phyloP scores from a whole-genome alignment of 768 basidiomycete species.

The Mycena metata region DNA sequence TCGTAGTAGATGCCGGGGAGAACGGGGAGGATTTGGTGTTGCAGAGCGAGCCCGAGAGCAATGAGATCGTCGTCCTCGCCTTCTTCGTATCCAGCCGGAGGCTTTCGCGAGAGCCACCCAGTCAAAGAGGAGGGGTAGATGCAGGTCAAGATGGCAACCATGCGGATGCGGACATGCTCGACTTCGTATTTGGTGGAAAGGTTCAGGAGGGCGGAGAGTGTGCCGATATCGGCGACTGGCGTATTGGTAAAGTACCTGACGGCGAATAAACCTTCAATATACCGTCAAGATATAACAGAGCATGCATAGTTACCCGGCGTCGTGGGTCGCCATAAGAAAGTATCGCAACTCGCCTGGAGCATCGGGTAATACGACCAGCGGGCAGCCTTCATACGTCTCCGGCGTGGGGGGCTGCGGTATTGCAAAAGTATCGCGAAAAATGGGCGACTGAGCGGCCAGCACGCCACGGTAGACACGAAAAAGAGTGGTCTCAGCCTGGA shows the following conservation, averaged over 20 bases:
- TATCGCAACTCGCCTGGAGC: background rate
- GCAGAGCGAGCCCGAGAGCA: background rate
- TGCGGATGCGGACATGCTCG: conserved; percentile 8
- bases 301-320: background rate
- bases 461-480: conserved; percentile 25
- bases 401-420: conserved; percentile 14
- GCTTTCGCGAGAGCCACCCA: background rate
- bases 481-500: conserved; percentile 5
- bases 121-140: conserved; percentile 8
- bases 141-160: background rate
- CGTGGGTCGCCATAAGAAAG: conserved; percentile 3
- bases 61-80: background rate
- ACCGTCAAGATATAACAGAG: background rate
- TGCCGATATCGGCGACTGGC: background rate
- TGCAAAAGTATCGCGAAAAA: conserved; percentile 19
- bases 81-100: conserved; percentile 15
- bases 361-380: background rate
- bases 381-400: conserved; percentile 7
- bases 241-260: conserved; percentile 8
- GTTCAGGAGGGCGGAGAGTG: background rate
- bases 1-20: conserved; percentile 14
- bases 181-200: conserved; percentile 12
- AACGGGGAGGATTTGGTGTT: background rate
- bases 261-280: background rate
- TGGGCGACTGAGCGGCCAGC: conserved; percentile 16